A percentile compares a stretch with the other conserved stretches of the same genome.
These are phyloP conservation scores for Torulaspora delbrueckii DNA, from an alignment of 805 yeast genomes.

Conservation along the genomic window DNA sequence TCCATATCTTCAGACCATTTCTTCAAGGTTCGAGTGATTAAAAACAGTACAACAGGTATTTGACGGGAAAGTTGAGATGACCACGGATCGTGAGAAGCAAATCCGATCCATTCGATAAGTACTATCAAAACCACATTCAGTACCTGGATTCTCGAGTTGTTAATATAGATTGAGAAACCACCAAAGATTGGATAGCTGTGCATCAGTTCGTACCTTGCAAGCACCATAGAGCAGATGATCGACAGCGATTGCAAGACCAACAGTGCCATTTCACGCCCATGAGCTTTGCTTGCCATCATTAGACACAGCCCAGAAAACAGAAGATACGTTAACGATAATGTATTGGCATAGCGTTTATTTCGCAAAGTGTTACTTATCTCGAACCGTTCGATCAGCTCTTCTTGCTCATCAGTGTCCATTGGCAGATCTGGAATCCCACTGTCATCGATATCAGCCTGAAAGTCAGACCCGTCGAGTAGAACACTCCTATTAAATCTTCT, in stretches of 20 bases:
- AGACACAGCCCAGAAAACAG: constrained; percentile 25
- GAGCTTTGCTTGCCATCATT: constrained; percentile 18
- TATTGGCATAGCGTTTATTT: constrained; percentile 20
- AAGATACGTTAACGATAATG: constrained; percentile 20
- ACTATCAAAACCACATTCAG: constrained; percentile 23
- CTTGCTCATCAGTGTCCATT: constrained; percentile 34
- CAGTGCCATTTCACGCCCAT: constrained; percentile 11
- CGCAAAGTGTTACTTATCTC: constrained; percentile 21
- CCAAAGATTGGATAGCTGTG: constrained; percentile 19
- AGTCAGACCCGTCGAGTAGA: constrained; percentile 8
- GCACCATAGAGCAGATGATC: constrained; percentile 25
- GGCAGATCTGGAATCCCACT: constrained; percentile 18
- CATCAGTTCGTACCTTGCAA: constrained; percentile 25
- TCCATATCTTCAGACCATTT: constrained; percentile 25
- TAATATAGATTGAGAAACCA: constrained; percentile 16
- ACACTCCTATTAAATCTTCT: constrained; percentile 20
- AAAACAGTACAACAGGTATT: constrained; percentile 25
- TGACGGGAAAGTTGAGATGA: constrained; percentile 17
- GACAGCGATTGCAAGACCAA: constrained; percentile 23
- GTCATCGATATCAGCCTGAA: constrained; percentile 8
- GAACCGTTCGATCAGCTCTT: constrained; percentile 26
- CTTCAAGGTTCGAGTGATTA: constrained; percentile 17
- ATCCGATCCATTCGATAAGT: constrained; percentile 27
- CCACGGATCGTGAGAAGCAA: constrained; percentile 18
- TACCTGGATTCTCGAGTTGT: constrained; percentile 18